Evolutionary conservation across 2,329 filamentous ascomycete species (phyloP).

Genomic region (Delphinella strobiligena): DNA sequence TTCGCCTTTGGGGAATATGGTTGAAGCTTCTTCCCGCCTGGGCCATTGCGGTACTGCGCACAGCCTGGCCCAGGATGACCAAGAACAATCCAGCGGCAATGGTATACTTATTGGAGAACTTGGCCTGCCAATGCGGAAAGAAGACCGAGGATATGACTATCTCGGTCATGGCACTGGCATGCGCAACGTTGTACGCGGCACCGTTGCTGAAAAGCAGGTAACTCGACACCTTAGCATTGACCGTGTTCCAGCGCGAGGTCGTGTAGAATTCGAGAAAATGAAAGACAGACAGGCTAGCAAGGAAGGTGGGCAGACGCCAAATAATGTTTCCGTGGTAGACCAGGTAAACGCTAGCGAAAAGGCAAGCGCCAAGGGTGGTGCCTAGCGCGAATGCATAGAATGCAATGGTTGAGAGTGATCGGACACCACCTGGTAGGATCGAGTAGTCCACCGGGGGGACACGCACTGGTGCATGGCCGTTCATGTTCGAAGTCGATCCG

Average conservation of each 20-base stretch:
- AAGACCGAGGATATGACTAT: conserved; percentile 48
- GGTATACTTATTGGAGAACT: conserved; percentile 32
- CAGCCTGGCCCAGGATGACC: conserved; percentile 57
- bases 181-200: conserved; percentile 70
- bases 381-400: conserved; percentile 34
- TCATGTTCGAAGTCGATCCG: not conserved
- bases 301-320: conserved; percentile 53
- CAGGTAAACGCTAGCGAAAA: conserved; percentile 17
- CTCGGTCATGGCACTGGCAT: conserved; percentile 62
- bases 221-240: conserved; percentile 55
- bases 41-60: conserved; percentile 75
- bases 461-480: conserved; percentile 5
- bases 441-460: conserved; percentile 15
- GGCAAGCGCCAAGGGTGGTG: conserved; percentile 21
- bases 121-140: conserved; percentile 36
- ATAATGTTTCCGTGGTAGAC: conserved; percentile 11
- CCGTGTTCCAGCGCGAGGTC: conserved; percentile 73
- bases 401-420: conserved; percentile 35
- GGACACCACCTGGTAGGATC: conserved; percentile 29
- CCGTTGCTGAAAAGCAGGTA: conserved; percentile 84
- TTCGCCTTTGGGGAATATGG: conserved; percentile 59
- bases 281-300: conserved; percentile 60
- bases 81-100: conserved; percentile 48
- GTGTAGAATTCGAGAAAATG: conserved; percentile 96
- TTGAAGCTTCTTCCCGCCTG: conserved; percentile 88